Base-by-base conservation (phyloP, 139 green algal genomes). In the Chlorella vulgaris region DNA sequence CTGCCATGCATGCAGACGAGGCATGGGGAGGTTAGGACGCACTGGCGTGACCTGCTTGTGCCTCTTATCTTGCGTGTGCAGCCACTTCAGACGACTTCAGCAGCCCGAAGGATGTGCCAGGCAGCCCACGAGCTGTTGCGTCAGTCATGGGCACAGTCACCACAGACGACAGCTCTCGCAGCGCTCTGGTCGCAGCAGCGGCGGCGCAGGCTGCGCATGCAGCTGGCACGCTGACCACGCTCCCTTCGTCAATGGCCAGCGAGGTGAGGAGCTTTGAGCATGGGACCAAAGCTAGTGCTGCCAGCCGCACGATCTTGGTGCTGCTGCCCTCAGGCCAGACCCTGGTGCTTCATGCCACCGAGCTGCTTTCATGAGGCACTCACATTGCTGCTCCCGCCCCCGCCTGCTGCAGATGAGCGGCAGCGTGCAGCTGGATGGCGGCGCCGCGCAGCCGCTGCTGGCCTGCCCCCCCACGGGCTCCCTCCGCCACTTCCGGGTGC, bases 401-500 rank as follows among this genome's bases (percentile, higher is more conserved):
- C 42, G 29, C n/a, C 42, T 5, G 7, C 69, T 53, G 43, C 69
- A 76, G 69, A 76, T 76, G 42, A 79, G 33, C 38, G 73, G 73
- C 53, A 79, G 73, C 51, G 58, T 67, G 35, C 35, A 51, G 7
- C 53, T 79, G 53, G 73, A 79, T 35, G n/a, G 73, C 73, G 31
- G 47, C 7, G 26, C 51, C 2, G 50, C 51, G 19, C 53, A 55
- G 73, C 38, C 38, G 73, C 73, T 79, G 73, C 73, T 79, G 53
- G 7, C 58, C 6, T 36, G 24, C 6, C 4, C 0, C 35, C 42
- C 73, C 73, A 39, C 13, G 73, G 53, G n/a, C n/a, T n/a, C n/a
- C 35, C 73, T 79, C 7, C 38, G 58, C 19, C 73, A 79, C 73
- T 79, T n/a, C 36, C 53, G 73, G 8, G 53, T 79, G 73, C 73